Evolutionary conservation across 1,139 yeast genomes (phyloP).

Genomic region (Entelexis sorbosivorans): DNA sequence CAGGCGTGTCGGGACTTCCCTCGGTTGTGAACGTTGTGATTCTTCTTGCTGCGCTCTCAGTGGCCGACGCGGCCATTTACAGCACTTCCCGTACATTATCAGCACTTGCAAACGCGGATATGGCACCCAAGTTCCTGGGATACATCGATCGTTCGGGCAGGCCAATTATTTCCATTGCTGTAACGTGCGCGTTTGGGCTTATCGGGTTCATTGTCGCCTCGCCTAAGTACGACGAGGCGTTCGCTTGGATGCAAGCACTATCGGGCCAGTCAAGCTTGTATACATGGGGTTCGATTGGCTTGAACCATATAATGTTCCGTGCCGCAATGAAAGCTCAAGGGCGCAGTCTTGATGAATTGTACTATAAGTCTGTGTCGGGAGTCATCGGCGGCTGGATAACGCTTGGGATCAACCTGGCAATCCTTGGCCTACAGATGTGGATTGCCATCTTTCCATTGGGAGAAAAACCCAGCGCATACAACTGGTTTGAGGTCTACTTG

Average conservation of each 20-base stretch:
- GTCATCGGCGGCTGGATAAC: conserved; percentile 60
- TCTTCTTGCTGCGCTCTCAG: conserved; percentile 55
- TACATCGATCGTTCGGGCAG: conserved; percentile 68
- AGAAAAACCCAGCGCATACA: conserved; percentile 31
- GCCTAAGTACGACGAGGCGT: conserved; percentile 52
- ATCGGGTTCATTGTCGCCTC: conserved; percentile 61
- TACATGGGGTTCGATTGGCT: conserved; percentile 71
- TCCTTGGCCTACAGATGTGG: conserved; percentile 74
- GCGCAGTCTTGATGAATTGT: conserved; percentile 52
- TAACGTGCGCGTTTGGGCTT: conserved; percentile 51
- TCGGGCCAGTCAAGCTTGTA: conserved; percentile 77
- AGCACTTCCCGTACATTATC: conserved; percentile 75
- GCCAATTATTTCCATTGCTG: conserved; percentile 55
- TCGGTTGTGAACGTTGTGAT: conserved; percentile 65
- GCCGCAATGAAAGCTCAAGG: conserved; percentile 58
- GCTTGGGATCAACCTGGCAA: conserved; percentile 45
- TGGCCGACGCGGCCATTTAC: conserved; percentile 65
- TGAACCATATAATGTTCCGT: conserved; percentile 72
- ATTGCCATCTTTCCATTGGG: conserved; percentile 60
- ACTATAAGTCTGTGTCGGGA: conserved; percentile 62
- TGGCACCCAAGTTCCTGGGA: conserved; percentile 62
- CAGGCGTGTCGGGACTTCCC: conserved; percentile 51
- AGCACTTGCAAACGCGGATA: conserved; percentile 70
- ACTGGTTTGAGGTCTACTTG: conserved; percentile 45
- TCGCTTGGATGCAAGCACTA: conserved; percentile 70